Base-by-base conservation (phyloP, 1,284 basidiomycete species). In the Trametes pubescens region DNA sequence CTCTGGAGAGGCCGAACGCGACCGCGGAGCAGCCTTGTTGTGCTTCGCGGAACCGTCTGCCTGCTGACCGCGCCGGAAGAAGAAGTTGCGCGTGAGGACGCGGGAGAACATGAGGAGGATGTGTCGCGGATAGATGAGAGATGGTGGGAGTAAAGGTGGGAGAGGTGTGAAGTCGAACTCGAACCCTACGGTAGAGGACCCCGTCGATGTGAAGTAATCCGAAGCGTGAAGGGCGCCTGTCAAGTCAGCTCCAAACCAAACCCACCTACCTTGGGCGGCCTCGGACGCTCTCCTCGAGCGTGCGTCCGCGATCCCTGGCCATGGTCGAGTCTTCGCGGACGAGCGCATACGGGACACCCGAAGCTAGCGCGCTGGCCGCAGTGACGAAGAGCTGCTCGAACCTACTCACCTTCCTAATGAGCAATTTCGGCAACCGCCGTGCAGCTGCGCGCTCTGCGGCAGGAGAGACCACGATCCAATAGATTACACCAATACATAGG, bases 401-500 rank as follows among this genome's bases (percentile, higher is more conserved):
- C 51, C 29, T 47, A 43, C 38, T 2, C 16, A 34, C 53, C 24
- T 26, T 13, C 48, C 48, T 18, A 34, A 51, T 18, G 11, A 34
- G 48, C 14, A 21, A 18, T 4, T 16, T 37, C 49, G 49, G 32
- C 22, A 51, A 9, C 7, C 9, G 6, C 49, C 49, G 29, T 4
- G 8, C 29, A 13, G 35, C 21, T 32, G n/a, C 51, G 22, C 35
- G 24, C 16, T 4, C 21, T 38, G 4, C 29, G 29, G n/a, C 8
- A 16, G 16, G 11, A 40, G 35, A 22, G 14, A 21, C n/a, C 32
- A 43, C 13, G 35, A 22, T n/a, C 37, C 51, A 22, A 67, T 67
- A 68, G 61, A 59, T 65, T 68, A 68, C 59, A 62, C 26, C 55
- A 29, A 57, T 62, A 68, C 51, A 52, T 59, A 51, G 57, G 53